phyloP scores from a whole-genome alignment of 306 rosid genomes.

The Purshia tridentata region DNA sequence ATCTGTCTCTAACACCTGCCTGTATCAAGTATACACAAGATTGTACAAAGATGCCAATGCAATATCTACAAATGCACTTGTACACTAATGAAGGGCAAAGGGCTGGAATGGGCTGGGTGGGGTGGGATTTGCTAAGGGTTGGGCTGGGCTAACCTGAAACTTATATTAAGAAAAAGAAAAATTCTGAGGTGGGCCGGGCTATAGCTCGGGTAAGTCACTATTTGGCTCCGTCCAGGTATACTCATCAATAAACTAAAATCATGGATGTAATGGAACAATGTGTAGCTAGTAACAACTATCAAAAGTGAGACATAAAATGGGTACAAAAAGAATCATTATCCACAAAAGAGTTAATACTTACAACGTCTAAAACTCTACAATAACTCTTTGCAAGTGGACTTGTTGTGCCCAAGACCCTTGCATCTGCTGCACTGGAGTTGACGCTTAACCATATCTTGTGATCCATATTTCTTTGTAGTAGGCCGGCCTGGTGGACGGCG shows the following conservation, averaged over 20 bases:
- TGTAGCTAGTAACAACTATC: background rate
- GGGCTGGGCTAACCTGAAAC: too few relatives aligned
- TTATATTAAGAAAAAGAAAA: too few relatives aligned
- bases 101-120: too few relatives aligned
- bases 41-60: constrained; percentile 8
- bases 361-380: constrained; percentile 33
- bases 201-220: too few relatives aligned
- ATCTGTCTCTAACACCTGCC: background rate
- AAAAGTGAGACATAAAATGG: background rate
- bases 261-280: background rate
- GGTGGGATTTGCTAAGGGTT: too few relatives aligned
- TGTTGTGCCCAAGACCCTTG: constrained; percentile 95
- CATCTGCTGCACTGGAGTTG: constrained; percentile 94
- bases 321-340: background rate
- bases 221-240: background rate
- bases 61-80: background rate
- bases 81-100: too few relatives aligned
- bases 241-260: constrained; percentile 2
- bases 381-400: constrained; percentile 82
- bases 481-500: constrained; percentile 97
- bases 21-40: background rate
- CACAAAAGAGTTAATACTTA: constrained; percentile 28
- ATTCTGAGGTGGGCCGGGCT: too few relatives aligned
- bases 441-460: constrained; percentile 69
- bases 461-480: constrained; percentile 62